These are phyloP conservation scores for Didymella glomerata DNA, from an alignment of 2,329 filamentous ascomycete species.

Conservation along the genomic window DNA sequence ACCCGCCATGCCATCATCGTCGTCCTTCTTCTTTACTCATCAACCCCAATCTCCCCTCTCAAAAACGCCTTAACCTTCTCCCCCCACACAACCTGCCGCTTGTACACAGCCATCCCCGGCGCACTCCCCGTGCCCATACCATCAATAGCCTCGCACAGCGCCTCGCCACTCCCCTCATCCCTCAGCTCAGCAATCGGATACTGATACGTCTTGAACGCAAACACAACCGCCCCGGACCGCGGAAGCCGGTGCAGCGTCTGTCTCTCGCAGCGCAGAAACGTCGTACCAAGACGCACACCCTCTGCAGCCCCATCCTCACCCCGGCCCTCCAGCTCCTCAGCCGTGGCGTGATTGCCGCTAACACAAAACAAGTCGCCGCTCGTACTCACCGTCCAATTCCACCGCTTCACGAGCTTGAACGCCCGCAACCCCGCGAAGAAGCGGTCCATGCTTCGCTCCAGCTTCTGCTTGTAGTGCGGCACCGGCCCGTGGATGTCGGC, in stretches of 20 bases:
- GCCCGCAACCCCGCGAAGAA: conserved; percentile 65
- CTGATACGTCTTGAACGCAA: conserved; percentile 69
- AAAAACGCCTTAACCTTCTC: conserved; percentile 63
- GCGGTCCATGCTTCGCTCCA: conserved; percentile 68
- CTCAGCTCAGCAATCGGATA: conserved; percentile 65
- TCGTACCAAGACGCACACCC: conserved; percentile 54
- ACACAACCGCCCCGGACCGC: conserved; percentile 62
- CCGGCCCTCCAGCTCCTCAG: conserved; percentile 45
- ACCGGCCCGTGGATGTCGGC: conserved; percentile 67
- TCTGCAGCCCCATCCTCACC: conserved; percentile 32
- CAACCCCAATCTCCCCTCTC: conserved; percentile 34
- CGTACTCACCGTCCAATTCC: conserved; percentile 63
- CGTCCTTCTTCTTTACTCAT: conserved; percentile 10
- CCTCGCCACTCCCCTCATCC: conserved; percentile 63
- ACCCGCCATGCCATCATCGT: too few species aligned
- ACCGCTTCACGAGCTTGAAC: conserved; percentile 63
- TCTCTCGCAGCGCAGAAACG: conserved; percentile 63
- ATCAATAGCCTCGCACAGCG: conserved; percentile 66
- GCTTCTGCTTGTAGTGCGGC: conserved; percentile 64
- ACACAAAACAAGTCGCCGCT: conserved; percentile 52
- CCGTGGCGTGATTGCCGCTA: conserved; percentile 54
- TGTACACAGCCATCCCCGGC: conserved; percentile 67
- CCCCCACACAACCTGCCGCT: conserved; percentile 65
- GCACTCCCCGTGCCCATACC: conserved; percentile 65
- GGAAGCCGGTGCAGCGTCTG: conserved; percentile 70